Evolutionary conservation across 306 rosid genomes (phyloP), one percentile per base, ranked within the genome.

Genomic region (Quercus robur): DNA sequence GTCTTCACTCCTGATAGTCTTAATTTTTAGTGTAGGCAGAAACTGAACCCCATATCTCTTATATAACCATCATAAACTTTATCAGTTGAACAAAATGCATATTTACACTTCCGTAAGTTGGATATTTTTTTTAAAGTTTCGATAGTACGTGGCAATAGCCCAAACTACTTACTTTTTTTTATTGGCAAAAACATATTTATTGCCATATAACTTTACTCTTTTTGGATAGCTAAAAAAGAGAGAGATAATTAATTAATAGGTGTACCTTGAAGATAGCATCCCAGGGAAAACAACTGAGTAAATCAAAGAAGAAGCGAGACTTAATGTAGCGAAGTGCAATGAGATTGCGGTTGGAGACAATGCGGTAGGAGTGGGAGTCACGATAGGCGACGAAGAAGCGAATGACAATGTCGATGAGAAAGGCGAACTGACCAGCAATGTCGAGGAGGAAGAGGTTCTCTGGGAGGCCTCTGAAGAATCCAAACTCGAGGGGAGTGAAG

Each of bases 401-500:
- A 51, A 86, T n/a, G 8, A 70, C 19, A 1, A 87, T 89, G 79
- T 91, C 95, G 8, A 91, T 0, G 57, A 91, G 89, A 66, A 91
- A 91, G 9, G 86, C 89, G 3, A 91, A 13, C 72, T 91, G 95
- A 1, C 95, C 93, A 1, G 85, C 90, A 6, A 84, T 86, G 86
- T 91, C 95, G 2, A 91, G 89, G 57, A 91, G 75, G 88, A 91
- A 91, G 21, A 91, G 87, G 12, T 91, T 38, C 68, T 89, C 77
- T 2, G 89, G 90, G 17, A 91, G 71, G 1, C 95, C 95, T 63
- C 91, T 59, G 85, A 91, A 89, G 90, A 91, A 91, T 11, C 91
- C 95, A 3, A 91, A 91, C 81, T 91, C 95, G 75, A 91, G 57
- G 0, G 95, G 93, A 1, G 95, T 91, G 90, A 91, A 89, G 84